Conservation (phyloP, 2,329 filamentous ascomycete species). For the Colletotrichum sp. region DNA sequence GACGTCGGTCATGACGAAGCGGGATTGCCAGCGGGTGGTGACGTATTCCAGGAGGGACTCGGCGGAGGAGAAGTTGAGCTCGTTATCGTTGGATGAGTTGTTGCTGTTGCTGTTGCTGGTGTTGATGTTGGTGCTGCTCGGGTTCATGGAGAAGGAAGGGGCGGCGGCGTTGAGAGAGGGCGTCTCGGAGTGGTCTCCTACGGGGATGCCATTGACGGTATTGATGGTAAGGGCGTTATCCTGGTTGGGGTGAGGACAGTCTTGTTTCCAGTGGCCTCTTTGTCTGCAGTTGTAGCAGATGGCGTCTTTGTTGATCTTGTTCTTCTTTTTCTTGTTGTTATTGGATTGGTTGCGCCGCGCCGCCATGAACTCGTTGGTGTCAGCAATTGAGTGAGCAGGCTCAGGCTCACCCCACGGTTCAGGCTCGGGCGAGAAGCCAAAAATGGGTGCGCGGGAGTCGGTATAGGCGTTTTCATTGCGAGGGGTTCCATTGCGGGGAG, state of each 20-base stretch:
- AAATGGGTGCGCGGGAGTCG: background rate
- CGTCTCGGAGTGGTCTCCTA: background rate
- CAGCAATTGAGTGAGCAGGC: background rate
- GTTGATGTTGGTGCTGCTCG: background rate
- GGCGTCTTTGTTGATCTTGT: background rate
- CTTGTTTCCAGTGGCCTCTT: background rate
- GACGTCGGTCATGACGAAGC: conserved; percentile 88
- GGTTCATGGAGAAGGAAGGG: conserved; percentile 53
- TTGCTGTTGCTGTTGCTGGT: conserved; percentile 52
- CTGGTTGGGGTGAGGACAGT: background rate
- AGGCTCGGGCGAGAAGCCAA: background rate
- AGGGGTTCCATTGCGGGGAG: background rate
- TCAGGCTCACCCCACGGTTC: background rate
- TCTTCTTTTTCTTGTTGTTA: background rate
- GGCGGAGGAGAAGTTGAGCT: conserved; percentile 61
- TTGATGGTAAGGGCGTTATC: background rate
- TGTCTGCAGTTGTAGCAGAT: conserved; percentile 1
- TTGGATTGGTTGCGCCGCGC: background rate
- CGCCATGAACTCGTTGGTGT: background rate
- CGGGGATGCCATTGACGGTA: background rate
- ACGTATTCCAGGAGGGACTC: conserved; percentile 82
- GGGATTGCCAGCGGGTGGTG: conserved; percentile 80
- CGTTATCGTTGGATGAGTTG: conserved; percentile 25
- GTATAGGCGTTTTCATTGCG: background rate
- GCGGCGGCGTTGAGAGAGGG: conserved; percentile 24